These are phyloP conservation scores for Penicillium hordei DNA, from an alignment of 2,329 filamentous ascomycete genomes.

Conservation along the genomic window DNA sequence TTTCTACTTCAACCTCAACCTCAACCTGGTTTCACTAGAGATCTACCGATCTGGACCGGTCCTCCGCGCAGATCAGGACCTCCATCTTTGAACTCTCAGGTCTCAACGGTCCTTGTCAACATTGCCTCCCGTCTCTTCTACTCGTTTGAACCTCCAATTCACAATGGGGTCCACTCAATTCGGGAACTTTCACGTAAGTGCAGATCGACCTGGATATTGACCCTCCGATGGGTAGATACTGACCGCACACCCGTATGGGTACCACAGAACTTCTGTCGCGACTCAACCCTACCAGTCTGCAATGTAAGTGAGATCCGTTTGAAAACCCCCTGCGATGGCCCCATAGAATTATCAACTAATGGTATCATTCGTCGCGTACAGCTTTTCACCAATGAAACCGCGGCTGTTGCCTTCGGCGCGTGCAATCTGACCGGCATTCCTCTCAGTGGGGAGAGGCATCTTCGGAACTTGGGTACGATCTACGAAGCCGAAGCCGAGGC, in stretches of 20 bases:
- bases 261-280: slow-evolving; percentile 73
- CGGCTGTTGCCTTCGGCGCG: slow-evolving; percentile 61
- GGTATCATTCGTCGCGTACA: slow-evolving; percentile 35
- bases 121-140: slow-evolving; percentile 11
- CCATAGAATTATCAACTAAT: slow-evolving; percentile 17
- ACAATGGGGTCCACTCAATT: slow-evolving; percentile 56
- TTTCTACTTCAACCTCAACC: neutral
- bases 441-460: slow-evolving; percentile 62
- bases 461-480: slow-evolving; percentile 78
- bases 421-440: slow-evolving; percentile 76
- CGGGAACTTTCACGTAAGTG: slow-evolving; percentile 58
- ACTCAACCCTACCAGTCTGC: slow-evolving; percentile 79
- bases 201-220: slow-evolving; percentile 8
- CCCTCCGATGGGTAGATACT: slow-evolving; percentile 18
- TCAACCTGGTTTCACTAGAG: slow-evolving; percentile 1
- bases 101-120: slow-evolving; percentile 6
- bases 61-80: slow-evolving; percentile 14
- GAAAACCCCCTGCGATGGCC: neutral
- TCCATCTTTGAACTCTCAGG: neutral
- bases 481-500: neutral
- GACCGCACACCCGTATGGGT: slow-evolving; percentile 24
- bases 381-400: slow-evolving; percentile 67
- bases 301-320: slow-evolving; percentile 62
- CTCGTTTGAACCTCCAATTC: neutral
- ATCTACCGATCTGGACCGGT: slow-evolving; percentile 5